Evolutionary conservation across 78 protist species (phyloP), one percentile per base, ranked within the genome.

Genomic region (Salpingoeca rosetta): DNA sequence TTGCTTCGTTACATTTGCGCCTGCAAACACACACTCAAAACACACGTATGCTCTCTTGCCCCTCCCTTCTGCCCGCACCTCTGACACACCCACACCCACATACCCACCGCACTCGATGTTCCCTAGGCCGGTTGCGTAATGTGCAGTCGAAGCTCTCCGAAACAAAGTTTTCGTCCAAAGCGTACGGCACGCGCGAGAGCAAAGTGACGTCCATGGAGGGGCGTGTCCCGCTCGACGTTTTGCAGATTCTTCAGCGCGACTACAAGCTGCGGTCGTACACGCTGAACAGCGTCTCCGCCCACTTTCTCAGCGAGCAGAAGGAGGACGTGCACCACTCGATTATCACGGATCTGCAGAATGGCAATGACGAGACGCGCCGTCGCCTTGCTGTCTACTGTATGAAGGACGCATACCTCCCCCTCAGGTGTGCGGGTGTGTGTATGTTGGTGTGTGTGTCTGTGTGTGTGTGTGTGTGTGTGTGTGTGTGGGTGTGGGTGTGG

Each of bases 291-390:
- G 99, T 99, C 39, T 89, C 96, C 0, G 91, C 95, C 35, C 91
- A 94, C 81, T 99, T 97, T 85, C 91, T 99, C 56, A 96, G 97
- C 28, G 99, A 97, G 86, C 98, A 96, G 84, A 99, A 98, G 91
- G 99, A 99, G 82, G 99, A 98, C 84, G 99, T 99, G 44, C 99
- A 96, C 80, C 96, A 95, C 89, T 91, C 98, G 3, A 95, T 95
- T 79, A 99, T 99, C 78, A 39, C 99, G 22, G 97, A 93, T 43
- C 91, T 98, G 73, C 95, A 93, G 88, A 81, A 92, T 41, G 99
- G 98, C 80, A 86, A 90, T 27, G 94, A 91, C 92, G 42, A 87
- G 94, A 98, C 84, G 35, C 91, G 99, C 35, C 90, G 99, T 3
- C 90, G 99, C 42, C 92, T 99, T 36, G 99, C 99, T 0, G 92